These are phyloP conservation scores for Stachybotrys elegans DNA, from an alignment of 2,329 filamentous ascomycete genomes.

Conservation along the genomic window DNA sequence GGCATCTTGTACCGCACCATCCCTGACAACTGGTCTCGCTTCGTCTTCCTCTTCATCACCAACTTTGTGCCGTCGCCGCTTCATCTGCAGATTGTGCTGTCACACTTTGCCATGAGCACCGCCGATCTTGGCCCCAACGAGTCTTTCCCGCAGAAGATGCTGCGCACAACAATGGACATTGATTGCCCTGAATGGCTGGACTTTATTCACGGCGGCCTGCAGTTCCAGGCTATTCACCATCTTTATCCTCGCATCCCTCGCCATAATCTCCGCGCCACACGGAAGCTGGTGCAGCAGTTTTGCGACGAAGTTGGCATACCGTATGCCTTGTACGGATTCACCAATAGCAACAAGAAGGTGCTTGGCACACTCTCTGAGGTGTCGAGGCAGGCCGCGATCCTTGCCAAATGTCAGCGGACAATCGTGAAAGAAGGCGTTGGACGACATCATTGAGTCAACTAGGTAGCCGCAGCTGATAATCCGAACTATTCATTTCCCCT, in stretches of 20 bases:
- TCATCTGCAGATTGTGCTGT: slow-evolving; percentile 86
- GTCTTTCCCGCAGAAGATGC: slow-evolving; percentile 85
- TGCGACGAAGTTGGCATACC: slow-evolving; percentile 78
- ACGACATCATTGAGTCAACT: slow-evolving; percentile 8
- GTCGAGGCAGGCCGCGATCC: slow-evolving; percentile 70
- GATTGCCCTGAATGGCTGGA: slow-evolving; percentile 85
- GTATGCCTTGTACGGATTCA: slow-evolving; percentile 81
- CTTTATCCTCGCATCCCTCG: slow-evolving; percentile 78
- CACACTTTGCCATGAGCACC: slow-evolving; percentile 92
- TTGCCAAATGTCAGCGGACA: slow-evolving; percentile 66
- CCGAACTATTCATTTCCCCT: no score
- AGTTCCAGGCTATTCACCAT: slow-evolving; percentile 88
- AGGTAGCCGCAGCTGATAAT: no score
- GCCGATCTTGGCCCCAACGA: slow-evolving; percentile 77
- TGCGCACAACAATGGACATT: slow-evolving; percentile 90
- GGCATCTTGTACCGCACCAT: slow-evolving; percentile 69
- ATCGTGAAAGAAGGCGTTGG: slow-evolving; percentile 27
- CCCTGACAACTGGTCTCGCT: slow-evolving; percentile 62
- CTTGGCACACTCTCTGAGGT: slow-evolving; percentile 73
- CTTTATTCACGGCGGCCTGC: slow-evolving; percentile 82
- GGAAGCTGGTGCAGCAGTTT: slow-evolving; percentile 74
- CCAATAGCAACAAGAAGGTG: slow-evolving; percentile 77
- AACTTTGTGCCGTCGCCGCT: slow-evolving; percentile 77
- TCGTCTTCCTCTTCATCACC: slow-evolving; percentile 73
- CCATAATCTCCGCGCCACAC: slow-evolving; percentile 73